Conservation (phyloP, 495 filamentous ascomycete genomes). For the Parmelia sp. region DNA sequence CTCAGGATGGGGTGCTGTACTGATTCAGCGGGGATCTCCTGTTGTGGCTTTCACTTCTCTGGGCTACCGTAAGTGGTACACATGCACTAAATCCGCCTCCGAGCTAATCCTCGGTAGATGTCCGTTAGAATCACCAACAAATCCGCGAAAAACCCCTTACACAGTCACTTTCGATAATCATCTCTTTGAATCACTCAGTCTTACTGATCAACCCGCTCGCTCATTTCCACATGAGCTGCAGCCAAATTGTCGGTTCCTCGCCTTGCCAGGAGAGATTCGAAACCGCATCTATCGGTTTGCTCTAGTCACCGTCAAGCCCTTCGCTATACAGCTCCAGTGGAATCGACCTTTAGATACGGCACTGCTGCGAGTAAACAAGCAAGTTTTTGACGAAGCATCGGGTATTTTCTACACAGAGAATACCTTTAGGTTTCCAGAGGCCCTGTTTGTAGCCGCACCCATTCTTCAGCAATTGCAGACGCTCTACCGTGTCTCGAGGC, state of each 20-base stretch:
- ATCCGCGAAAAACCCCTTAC: background rate
- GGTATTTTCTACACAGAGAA: slow-evolving; percentile 14
- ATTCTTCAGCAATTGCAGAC: slow-evolving; percentile 4
- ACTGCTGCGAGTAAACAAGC: slow-evolving; percentile 5
- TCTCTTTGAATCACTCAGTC: background rate
- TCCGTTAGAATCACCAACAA: background rate
- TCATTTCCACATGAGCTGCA: background rate
- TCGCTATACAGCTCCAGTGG: background rate
- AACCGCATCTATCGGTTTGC: slow-evolving; percentile 11
- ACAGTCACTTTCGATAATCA: background rate
- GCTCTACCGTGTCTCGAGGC: background rate
- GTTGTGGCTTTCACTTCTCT: slow-evolving; percentile 2
- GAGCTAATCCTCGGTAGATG: background rate
- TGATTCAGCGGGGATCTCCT: background rate
- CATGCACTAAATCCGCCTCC: background rate
- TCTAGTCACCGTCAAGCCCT: background rate
- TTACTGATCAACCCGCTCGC: background rate
- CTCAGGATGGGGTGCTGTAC: background rate
- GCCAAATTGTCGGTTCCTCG: background rate
- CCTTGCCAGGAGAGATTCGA: slow-evolving; percentile 11
- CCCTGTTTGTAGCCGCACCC: slow-evolving; percentile 9
- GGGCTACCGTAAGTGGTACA: slow-evolving; percentile 2
- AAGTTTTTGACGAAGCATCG: slow-evolving; percentile 5
- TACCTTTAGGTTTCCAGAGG: background rate
- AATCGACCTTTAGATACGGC: background rate